Evolutionary conservation across 2,329 filamentous ascomycete species (phyloP), one percentile per base, ranked within the genome.

Genomic region (Xylaria sp.): DNA sequence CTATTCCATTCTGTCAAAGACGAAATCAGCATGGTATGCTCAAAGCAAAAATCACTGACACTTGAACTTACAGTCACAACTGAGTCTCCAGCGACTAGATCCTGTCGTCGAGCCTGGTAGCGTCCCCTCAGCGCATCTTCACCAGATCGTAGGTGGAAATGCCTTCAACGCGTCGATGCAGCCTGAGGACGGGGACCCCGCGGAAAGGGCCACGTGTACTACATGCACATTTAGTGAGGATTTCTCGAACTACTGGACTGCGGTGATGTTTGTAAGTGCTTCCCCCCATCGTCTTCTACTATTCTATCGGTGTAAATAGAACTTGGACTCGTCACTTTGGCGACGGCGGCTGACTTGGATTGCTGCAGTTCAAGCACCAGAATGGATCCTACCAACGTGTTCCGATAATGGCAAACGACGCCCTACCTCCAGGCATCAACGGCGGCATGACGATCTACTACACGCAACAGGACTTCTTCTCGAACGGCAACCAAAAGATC

Each of bases 401-500:
- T 39, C 76, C 76, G 9, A 74, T 76, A 58, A 77, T 77, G 75
- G 73, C 75, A 57, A 77, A 78, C 63, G 73, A 74, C 8, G 76
- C 74, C 10, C 69, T 77, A 10, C 75, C 76, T 2, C 61, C 72
- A 50, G 73, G 73, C 12, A 73, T 77, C 52, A 77, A 78, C 39
- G 76, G 76, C 10, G 76, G 77, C 28, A 78, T 78, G 77, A 78
- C 76, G 12, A 71, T 78, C 31, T 78, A 78, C 63, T 78, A 78
- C 59, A 78, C 74, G 8, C 76, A 77, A 61, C 75, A 78, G 51
- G 77, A 77, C 69, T 77, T 78, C 67, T 73, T 58, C 54, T 74
- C 69, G 0, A 78, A 78, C 54, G 76, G 74, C 23, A 75, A 78
- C 75, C 69, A 76, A 54, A 82, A 82, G 73, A 82, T 84, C 37